phyloP scores from a whole-genome alignment of 495 filamentous ascomycete species.

The Trichoderma orchidacearum region DNA sequence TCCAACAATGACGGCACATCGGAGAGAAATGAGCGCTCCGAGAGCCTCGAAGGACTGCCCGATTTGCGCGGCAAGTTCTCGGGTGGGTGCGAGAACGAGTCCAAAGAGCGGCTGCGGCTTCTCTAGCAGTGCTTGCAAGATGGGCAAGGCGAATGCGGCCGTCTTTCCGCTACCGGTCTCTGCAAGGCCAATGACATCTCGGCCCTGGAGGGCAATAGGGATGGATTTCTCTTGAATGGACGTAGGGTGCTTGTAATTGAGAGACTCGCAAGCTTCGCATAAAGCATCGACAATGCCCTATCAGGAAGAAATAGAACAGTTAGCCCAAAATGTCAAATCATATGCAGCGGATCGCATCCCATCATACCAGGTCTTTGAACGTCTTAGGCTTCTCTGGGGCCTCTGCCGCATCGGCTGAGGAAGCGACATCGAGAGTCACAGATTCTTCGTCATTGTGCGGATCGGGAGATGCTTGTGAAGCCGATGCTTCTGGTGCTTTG shows the following conservation, averaged over 20 bases:
- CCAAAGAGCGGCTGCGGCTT: slow-evolving; percentile 65
- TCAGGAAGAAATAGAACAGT: not conserved
- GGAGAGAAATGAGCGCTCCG: slow-evolving; percentile 67
- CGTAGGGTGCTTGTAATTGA: slow-evolving; percentile 76
- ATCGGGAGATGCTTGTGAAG: not conserved
- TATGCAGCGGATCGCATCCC: not conserved
- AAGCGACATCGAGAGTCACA: slow-evolving; percentile 5
- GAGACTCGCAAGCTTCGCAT: slow-evolving; percentile 67
- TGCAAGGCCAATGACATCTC: slow-evolving; percentile 84
- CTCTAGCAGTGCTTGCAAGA: slow-evolving; percentile 76
- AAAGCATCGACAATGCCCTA: slow-evolving; percentile 72
- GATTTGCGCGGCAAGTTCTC: slow-evolving; percentile 87
- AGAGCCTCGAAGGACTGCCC: slow-evolving; percentile 71
- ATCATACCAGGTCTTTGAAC: slow-evolving; percentile 58
- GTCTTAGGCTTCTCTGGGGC: slow-evolving; percentile 29
- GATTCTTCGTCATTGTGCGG: slow-evolving; percentile 3
- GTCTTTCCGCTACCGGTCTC: slow-evolving; percentile 93
- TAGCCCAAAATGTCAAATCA: not conserved
- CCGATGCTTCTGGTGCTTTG: not conserved
- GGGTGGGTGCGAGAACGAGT: slow-evolving; percentile 78
- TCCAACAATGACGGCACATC: slow-evolving; percentile 69
- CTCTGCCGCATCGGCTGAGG: slow-evolving; percentile 12
- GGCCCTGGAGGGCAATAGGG: slow-evolving; percentile 64
- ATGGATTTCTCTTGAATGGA: slow-evolving; percentile 67
- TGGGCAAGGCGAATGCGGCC: slow-evolving; percentile 80